phyloP scores from a whole-genome alignment of 352 stramenopile species.

The Globisporangium apiculatum region DNA sequence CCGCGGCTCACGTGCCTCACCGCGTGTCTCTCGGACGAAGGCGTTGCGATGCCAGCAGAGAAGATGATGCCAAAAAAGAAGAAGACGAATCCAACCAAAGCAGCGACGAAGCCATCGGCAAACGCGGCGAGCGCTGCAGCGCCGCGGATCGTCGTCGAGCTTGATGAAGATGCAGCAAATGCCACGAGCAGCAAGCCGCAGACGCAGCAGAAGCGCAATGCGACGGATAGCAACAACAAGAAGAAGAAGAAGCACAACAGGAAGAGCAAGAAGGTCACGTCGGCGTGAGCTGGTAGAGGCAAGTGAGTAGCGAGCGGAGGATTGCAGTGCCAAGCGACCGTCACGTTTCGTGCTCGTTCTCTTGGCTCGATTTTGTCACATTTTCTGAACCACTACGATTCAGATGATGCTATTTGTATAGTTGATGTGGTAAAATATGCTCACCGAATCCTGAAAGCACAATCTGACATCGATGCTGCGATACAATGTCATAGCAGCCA shows the following conservation, averaged over 20 bases:
- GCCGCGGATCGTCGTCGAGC: constrained; percentile 64
- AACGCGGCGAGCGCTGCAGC: constrained; percentile 19
- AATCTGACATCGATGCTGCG: too few relatives aligned
- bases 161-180: constrained; percentile 21
- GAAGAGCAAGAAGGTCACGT: constrained; percentile 10
- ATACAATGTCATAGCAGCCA: too few relatives aligned
- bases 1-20: constrained; percentile 71
- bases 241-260: constrained; percentile 14
- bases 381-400: too few relatives aligned
- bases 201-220: constrained; percentile 13
- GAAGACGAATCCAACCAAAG: constrained; percentile 25
- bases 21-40: constrained; percentile 35
- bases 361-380: too few relatives aligned
- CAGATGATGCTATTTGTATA: too few relatives aligned
- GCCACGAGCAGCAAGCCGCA: neutral
- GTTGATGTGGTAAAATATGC: too few relatives aligned
- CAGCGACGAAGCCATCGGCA: constrained; percentile 13
- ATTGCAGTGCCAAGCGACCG: too few relatives aligned
- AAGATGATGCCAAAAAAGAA: constrained; percentile 45
- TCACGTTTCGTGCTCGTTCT: too few relatives aligned
- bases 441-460: too few relatives aligned
- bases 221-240: constrained; percentile 6
- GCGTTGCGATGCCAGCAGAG: constrained; percentile 11
- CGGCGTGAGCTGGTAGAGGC: neutral
- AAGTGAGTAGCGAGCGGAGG: neutral